These are phyloP conservation scores for Penicillium maclennaniae DNA, from an alignment of 495 filamentous ascomycete genomes.

Conservation along the genomic window DNA sequence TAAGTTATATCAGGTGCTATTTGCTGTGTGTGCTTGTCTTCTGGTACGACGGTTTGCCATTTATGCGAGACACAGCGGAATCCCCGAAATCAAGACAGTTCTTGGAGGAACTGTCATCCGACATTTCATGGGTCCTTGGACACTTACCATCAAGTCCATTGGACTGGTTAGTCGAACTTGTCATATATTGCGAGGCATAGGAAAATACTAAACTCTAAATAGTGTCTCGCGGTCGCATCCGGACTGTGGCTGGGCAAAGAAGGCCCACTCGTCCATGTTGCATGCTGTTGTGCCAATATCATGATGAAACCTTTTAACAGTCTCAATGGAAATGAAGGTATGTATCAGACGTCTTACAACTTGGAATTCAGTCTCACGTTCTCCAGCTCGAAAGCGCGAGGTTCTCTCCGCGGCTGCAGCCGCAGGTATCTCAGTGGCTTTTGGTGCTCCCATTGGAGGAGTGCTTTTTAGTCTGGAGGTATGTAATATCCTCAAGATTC, in stretches of 20 bases:
- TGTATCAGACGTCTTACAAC: background rate
- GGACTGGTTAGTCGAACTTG: constrained; percentile 62
- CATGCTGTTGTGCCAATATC: constrained; percentile 94
- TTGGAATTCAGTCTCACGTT: background rate
- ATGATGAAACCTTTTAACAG: constrained; percentile 87
- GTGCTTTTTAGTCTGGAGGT: constrained; percentile 90
- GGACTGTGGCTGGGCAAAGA: constrained; percentile 99
- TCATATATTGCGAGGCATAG: background rate
- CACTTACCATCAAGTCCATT: constrained; percentile 83
- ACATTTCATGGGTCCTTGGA: constrained; percentile 91
- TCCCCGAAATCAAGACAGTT: constrained; percentile 97
- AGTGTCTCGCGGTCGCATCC: constrained; percentile 89
- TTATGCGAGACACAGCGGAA: constrained; percentile 93
- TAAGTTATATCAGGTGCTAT: constrained; percentile 57
- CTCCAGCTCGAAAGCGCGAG: constrained; percentile 85
- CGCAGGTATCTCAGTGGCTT: constrained; percentile 93
- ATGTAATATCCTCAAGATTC: constrained; percentile 12
- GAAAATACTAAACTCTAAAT: constrained; percentile 8
- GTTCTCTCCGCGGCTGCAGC: constrained; percentile 92
- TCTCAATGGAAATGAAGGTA: constrained; percentile 87
- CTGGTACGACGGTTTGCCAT: constrained; percentile 80
- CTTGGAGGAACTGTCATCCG: constrained; percentile 92
- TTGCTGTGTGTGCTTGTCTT: constrained; percentile 73
- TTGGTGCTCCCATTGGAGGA: constrained; percentile 92
- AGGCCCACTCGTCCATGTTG: constrained; percentile 93